A percentile compares a stretch with the other conserved stretches of the same genome.
These are phyloP conservation scores for Fragaria vesca DNA, from an alignment of 306 rosid genomes.

Conservation along the genomic window DNA sequence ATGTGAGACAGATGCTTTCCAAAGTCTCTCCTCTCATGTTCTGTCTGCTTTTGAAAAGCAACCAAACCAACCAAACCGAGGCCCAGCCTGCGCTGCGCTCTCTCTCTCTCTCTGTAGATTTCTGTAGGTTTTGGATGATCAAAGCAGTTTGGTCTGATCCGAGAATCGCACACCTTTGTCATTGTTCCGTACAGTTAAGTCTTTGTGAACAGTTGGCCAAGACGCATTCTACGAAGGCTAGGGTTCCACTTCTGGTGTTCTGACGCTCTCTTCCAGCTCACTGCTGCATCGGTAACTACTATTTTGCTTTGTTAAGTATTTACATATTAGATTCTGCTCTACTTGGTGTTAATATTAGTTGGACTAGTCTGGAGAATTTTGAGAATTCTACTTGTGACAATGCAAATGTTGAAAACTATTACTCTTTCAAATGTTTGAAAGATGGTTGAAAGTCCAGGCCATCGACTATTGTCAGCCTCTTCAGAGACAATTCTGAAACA, in stretches of 20 bases:
- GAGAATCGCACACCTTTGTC: conserved; percentile 35
- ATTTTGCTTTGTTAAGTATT: not conserved
- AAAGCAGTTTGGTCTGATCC: conserved; percentile 45
- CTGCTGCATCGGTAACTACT: conserved; percentile 10
- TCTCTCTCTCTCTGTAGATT: not conserved
- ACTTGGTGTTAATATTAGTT: not conserved
- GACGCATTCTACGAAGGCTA: conserved; percentile 16
- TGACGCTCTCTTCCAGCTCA: not conserved
- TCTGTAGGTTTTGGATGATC: conserved; percentile 31
- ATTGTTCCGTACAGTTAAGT: conserved; percentile 21
- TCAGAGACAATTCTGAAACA: too few species aligned
- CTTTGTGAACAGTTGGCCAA: conserved; percentile 11
- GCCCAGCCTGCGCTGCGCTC: not conserved
- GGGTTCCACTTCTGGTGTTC: conserved; percentile 40
- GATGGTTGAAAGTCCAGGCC: too few species aligned
- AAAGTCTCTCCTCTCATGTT: not conserved
- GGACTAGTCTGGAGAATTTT: too few species aligned
- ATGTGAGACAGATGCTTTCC: not conserved
- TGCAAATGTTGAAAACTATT: too few species aligned
- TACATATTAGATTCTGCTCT: too few species aligned
- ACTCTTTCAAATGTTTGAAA: too few species aligned
- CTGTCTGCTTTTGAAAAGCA: not conserved
- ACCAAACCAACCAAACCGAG: not conserved
- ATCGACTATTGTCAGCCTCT: too few species aligned
- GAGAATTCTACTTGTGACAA: too few species aligned